phyloP scores from a whole-genome alignment of 1,284 basidiomycete genomes.

The Rhizoctonia solani region DNA sequence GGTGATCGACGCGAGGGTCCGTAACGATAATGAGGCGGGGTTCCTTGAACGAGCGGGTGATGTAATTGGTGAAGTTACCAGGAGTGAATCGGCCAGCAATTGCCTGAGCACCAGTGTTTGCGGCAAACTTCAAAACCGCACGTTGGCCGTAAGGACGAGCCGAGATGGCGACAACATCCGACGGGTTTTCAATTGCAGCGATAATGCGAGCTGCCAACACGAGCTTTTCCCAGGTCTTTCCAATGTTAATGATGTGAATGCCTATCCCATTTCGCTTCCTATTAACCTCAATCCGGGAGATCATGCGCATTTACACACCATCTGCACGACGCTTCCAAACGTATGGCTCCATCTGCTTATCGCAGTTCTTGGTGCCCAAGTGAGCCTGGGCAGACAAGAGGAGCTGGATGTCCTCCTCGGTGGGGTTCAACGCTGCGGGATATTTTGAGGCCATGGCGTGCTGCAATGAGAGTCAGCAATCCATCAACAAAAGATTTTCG shows the following conservation, averaged over 20 bases:
- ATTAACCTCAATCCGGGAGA: neutral
- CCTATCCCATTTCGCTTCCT: constrained; percentile 53
- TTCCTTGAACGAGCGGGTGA: constrained; percentile 99
- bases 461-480: neutral
- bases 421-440: constrained; percentile 89
- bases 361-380: constrained; percentile 97
- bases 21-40: constrained; percentile 97
- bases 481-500: constrained; percentile 1
- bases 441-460: constrained; percentile 75
- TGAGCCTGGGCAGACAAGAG: constrained; percentile 95
- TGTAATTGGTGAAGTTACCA: constrained; percentile 99
- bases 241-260: constrained; percentile 96
- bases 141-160: constrained; percentile 99
- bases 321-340: constrained; percentile 97
- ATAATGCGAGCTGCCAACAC: constrained; percentile 94
- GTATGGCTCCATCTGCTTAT: constrained; percentile 98
- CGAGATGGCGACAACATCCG: constrained; percentile 97
- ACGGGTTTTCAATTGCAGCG: constrained; percentile 95
- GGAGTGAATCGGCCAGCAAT: constrained; percentile 99
- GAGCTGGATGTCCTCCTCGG: constrained; percentile 96
- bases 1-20: constrained; percentile 99
- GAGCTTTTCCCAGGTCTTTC: constrained; percentile 99
- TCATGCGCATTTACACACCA: constrained; percentile 59
- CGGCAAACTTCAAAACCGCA: constrained; percentile 97
- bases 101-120: constrained; percentile 97